Conservation (phyloP, 192 early-diverging fungal genomes). For the Mortierella alpina region DNA sequence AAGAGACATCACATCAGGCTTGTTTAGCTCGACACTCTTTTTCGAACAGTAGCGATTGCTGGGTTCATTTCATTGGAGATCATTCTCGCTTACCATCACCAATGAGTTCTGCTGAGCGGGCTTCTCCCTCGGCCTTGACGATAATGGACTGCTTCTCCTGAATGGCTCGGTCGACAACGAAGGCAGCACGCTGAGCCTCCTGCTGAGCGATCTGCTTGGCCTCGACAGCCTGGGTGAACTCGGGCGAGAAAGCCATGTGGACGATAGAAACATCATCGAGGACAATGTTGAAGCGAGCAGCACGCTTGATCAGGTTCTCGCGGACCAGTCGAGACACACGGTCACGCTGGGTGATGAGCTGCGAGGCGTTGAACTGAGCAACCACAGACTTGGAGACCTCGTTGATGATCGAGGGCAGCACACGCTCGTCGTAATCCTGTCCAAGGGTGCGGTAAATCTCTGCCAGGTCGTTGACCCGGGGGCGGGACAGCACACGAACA, state of each 20-base stretch:
- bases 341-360: conserved; percentile 97
- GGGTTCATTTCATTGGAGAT: no score
- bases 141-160: conserved; percentile 98
- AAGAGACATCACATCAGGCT: background rate
- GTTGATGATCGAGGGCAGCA: conserved; percentile 96
- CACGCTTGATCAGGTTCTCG: conserved; percentile 88
- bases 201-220: conserved; percentile 99
- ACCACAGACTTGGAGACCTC: conserved; percentile 98
- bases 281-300: conserved; percentile 88
- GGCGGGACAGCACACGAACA: conserved; percentile 95
- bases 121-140: conserved; percentile 96
- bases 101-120: conserved; percentile 91
- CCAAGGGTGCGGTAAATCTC: conserved; percentile 92
- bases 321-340: conserved; percentile 86
- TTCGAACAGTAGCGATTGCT: background rate
- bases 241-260: conserved; percentile 94
- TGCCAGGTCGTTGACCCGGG: conserved; percentile 78
- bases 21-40: no score
- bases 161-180: conserved; percentile 91
- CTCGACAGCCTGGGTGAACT: conserved; percentile 95
- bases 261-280: conserved; percentile 98
- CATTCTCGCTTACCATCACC: conserved; percentile 69
- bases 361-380: conserved; percentile 98
- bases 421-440: conserved; percentile 94
- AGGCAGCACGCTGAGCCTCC: conserved; percentile 95